Conservation (phyloP, 805 yeast species). For the Grigorovia transvaalensis region DNA sequence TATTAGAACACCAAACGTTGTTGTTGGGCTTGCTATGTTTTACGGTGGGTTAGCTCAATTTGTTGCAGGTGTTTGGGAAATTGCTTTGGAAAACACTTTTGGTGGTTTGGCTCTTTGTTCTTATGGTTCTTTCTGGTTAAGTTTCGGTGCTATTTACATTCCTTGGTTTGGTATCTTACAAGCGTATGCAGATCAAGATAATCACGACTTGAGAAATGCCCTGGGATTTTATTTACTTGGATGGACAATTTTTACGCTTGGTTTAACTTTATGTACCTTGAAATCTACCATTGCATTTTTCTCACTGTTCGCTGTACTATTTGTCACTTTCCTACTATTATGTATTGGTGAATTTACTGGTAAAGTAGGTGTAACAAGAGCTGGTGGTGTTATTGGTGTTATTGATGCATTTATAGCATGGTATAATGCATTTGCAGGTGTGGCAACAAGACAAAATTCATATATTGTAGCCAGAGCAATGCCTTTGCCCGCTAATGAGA, state of each 20-base stretch:
- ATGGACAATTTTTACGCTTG: conserved; percentile 54
- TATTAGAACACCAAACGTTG: conserved; percentile 40
- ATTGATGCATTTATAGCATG: conserved; percentile 52
- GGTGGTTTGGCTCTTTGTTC: conserved; percentile 56
- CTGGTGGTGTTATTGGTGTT: conserved; percentile 59
- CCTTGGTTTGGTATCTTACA: conserved; percentile 48
- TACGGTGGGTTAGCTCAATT: conserved; percentile 56
- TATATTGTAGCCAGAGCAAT: conserved; percentile 26
- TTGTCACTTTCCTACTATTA: conserved; percentile 45
- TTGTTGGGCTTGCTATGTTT: conserved; percentile 47
- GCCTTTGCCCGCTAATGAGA: conserved; percentile 25
- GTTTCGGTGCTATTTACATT: conserved; percentile 49
- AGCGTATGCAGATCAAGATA: conserved; percentile 36
- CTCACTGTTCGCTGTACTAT: conserved; percentile 42
- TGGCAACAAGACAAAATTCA: conserved; percentile 54
- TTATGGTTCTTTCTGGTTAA: conserved; percentile 63
- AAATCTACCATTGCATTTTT: conserved; percentile 60
- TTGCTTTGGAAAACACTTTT: conserved; percentile 53
- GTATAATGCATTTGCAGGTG: conserved; percentile 65
- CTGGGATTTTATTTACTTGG: conserved; percentile 50
- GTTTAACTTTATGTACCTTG: conserved; percentile 43
- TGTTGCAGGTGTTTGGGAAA: conserved; percentile 58
- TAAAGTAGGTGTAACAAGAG: conserved; percentile 33
- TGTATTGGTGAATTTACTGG: conserved; percentile 42
- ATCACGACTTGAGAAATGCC: conserved; percentile 35